Base-by-base conservation (phyloP, 1,284 basidiomycete genomes). In the Testicularia cyperi region DNA sequence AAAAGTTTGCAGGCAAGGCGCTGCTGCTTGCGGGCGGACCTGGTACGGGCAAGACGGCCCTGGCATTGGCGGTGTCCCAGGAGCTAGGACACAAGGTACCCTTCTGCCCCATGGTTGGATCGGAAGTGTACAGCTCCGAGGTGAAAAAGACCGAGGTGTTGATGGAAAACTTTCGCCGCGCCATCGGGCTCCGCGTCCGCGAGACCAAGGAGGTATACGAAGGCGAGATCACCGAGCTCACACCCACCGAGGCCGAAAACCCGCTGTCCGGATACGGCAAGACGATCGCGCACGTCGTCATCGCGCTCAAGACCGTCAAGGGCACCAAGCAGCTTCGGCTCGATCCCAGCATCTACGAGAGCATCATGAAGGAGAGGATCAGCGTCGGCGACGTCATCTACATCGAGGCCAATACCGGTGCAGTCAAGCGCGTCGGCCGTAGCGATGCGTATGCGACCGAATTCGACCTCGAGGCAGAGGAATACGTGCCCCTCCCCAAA, bases 201-300 rank as follows among this genome's bases (percentile, higher is more conserved):
- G 94, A 98, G 79, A 96, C 92, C 3, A 98, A 98, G 77, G 92
- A 96, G 75, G 92, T 98, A 8, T 98, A 94, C 78, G 94, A 98
- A 78, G 94, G 94, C 51, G 95, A 98, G 79, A 88, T 98, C 24
- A 97, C 92, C 7, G 94, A 98, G 75, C 80, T 98, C 53, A 96
- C 94, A 3, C 94, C 94, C 1, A 86, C 90, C 23, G 95, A 76
- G 51, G 56, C 65, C 9, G 71, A 72, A 37, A 74, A 76, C 29
- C 71, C 72, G 6, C 44, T 76, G 5, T 71, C 88, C 47, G 94
- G 94, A 32, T 98, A 98, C 78, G 95, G 94, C 66, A 98, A 98
- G 81, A 97, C 94, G 2, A 91, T 98, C 48, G 91, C 90, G 21
- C 92, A 96, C 79, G 94, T 98, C 64, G 83, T 97, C 43, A 88